Conservation (phyloP, 805 yeast species). For the Kodamaea kaohsiungensis region DNA sequence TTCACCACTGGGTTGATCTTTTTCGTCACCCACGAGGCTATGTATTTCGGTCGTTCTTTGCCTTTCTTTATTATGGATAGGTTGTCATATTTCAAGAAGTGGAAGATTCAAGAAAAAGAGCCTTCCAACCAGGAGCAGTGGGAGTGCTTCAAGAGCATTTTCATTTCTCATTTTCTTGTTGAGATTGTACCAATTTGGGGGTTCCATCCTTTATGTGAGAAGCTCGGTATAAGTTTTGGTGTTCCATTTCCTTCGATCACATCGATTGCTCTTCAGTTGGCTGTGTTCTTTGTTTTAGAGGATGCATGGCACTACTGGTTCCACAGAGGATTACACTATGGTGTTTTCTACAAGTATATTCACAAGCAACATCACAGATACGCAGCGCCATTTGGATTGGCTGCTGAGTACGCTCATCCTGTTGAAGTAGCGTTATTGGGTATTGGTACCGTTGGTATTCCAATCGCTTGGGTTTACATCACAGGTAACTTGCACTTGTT, state of each 20-base stretch:
- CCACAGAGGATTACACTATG: constrained; percentile 88
- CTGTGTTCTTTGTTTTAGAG: constrained; percentile 79
- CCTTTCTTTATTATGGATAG: constrained; percentile 91
- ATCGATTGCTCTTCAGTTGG: constrained; percentile 65
- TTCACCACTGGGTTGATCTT: constrained; percentile 90
- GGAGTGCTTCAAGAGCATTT: constrained; percentile 85
- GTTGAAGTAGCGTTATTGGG: constrained; percentile 89
- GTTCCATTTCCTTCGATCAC: constrained; percentile 82
- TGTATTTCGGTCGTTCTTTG: constrained; percentile 88
- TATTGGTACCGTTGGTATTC: constrained; percentile 95
- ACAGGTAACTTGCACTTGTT: constrained; percentile 79
- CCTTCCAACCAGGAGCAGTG: constrained; percentile 85
- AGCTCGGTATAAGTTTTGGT: constrained; percentile 70
- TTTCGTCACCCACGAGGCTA: constrained; percentile 78
- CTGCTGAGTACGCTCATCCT: constrained; percentile 98
- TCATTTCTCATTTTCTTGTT: constrained; percentile 84
- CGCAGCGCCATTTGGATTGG: constrained; percentile 96
- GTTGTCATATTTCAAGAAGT: constrained; percentile 81
- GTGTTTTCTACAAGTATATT: constrained; percentile 84
- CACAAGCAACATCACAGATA: constrained; percentile 98
- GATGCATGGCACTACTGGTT: constrained; percentile 98
- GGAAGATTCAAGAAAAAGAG: constrained; percentile 83
- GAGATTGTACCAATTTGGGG: constrained; percentile 98
- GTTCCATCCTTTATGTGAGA: constrained; percentile 88
- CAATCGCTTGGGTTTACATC: constrained; percentile 77